A percentile compares a stretch with the other conserved stretches of the same genome.
These are phyloP conservation scores for Penicillium concentricum DNA, from an alignment of 2,329 filamentous ascomycete species.

Conservation along the genomic window DNA sequence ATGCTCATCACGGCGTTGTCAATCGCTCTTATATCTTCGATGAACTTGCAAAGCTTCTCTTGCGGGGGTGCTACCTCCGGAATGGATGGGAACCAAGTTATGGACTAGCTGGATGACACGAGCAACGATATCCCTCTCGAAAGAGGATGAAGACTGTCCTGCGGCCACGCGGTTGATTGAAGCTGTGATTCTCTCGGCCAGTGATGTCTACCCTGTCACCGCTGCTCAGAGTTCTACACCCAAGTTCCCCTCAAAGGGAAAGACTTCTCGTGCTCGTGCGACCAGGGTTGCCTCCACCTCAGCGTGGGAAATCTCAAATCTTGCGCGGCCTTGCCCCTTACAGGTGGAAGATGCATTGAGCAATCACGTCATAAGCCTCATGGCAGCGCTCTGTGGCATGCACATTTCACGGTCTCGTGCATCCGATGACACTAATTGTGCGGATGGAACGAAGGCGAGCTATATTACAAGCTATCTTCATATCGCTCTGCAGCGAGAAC, in stretches of 20 bases:
- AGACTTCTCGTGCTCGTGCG: slow-evolving; percentile 3
- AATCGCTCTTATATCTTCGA: slow-evolving; percentile 33
- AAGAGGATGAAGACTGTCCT: slow-evolving; percentile 33
- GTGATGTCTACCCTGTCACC: slow-evolving; percentile 13
- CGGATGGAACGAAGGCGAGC: slow-evolving; percentile 24
- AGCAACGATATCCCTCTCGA: slow-evolving; percentile 39
- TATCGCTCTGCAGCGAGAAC: slow-evolving; percentile 24
- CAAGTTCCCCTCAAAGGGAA: not conserved
- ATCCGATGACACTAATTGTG: slow-evolving; percentile 8
- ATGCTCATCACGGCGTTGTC: slow-evolving; percentile 19
- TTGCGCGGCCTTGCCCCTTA: slow-evolving; percentile 28
- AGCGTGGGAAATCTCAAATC: not conserved
- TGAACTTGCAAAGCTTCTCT: slow-evolving; percentile 37
- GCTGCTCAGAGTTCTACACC: not conserved
- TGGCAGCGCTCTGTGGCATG: slow-evolving; percentile 39
- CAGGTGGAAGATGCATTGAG: slow-evolving; percentile 38
- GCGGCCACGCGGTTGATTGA: slow-evolving; percentile 34
- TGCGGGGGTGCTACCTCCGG: slow-evolving; percentile 34
- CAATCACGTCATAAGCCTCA: slow-evolving; percentile 37
- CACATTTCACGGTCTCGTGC: slow-evolving; percentile 34
- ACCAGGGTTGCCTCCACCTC: slow-evolving; percentile 22
- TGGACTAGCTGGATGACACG: slow-evolving; percentile 39
- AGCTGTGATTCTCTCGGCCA: slow-evolving; percentile 33
- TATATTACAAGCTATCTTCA: slow-evolving; percentile 27
- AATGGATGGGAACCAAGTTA: slow-evolving; percentile 42